Percentiles rank a stretch among this genome's conserved stretches.
These are phyloP conservation scores for Skeletonema potamos DNA, from an alignment of 108 stramenopile genomes.

Conservation along the genomic window DNA sequence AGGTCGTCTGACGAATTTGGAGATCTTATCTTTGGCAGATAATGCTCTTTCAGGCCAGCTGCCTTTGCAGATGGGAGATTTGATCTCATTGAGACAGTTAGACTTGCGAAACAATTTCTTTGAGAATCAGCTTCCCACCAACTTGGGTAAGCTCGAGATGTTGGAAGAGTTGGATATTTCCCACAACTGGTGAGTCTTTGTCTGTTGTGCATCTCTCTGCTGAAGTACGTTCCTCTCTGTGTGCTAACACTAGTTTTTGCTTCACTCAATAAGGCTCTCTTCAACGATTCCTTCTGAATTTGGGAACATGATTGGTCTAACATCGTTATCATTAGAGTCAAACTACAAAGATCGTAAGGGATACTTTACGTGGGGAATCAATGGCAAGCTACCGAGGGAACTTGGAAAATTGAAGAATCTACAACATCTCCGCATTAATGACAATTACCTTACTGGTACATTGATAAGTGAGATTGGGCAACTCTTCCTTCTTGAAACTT, in stretches of 20 bases:
- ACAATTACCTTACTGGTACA: conserved; percentile 39
- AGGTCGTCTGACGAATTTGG: conserved; percentile 25
- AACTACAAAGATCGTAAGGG: conserved; percentile 42
- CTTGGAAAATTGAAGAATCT: conserved; percentile 42
- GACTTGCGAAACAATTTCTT: conserved; percentile 36
- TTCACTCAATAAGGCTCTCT: conserved; percentile 23
- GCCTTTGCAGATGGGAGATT: conserved; percentile 29
- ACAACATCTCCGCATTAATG: conserved; percentile 22
- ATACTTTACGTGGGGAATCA: conserved; percentile 39
- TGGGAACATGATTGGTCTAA: conserved; percentile 36
- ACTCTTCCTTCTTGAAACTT: conserved; percentile 26
- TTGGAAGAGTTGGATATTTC: conserved; percentile 39
- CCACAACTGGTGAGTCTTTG: conserved; percentile 32
- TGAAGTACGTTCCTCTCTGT: background rate
- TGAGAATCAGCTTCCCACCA: conserved; percentile 29
- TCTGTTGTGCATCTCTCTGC: background rate
- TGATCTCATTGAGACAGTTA: conserved; percentile 36
- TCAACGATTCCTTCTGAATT: conserved; percentile 40
- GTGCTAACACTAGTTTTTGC: background rate
- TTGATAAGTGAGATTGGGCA: conserved; percentile 44
- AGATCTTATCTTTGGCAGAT: conserved; percentile 19
- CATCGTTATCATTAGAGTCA: conserved; percentile 26
- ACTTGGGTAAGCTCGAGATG: conserved; percentile 30
- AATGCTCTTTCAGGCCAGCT: conserved; percentile 34
- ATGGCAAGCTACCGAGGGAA: conserved; percentile 32